These are phyloP conservation scores for Calonectria honghensis DNA, from an alignment of 2,329 filamentous ascomycete genomes.

Conservation along the genomic window DNA sequence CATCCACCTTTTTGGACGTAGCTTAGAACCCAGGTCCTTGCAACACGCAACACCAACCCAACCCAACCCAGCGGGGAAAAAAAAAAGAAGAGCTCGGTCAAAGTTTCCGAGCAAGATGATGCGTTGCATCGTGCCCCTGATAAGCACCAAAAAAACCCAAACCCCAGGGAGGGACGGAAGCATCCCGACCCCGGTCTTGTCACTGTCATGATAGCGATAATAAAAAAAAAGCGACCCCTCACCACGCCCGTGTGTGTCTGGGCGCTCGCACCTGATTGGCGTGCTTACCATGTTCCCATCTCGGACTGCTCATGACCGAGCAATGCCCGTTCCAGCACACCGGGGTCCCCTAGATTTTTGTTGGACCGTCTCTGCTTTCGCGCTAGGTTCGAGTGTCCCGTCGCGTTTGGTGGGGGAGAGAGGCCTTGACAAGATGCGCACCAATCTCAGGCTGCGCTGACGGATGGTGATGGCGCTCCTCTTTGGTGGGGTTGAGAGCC, in stretches of 20 bases:
- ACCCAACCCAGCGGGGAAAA: not conserved
- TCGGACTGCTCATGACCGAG: constrained; percentile 16
- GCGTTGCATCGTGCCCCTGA: constrained; percentile 15
- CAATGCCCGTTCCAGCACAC: not conserved
- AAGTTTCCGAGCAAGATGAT: not conserved
- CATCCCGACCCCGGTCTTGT: not conserved
- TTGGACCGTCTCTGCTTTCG: not conserved
- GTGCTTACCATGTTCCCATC: constrained; percentile 14
- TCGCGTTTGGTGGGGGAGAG: constrained; percentile 26
- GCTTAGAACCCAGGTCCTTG: constrained; percentile 4
- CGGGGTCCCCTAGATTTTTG: not conserved
- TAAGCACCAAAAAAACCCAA: constrained; percentile 10
- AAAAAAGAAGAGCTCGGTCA: not conserved
- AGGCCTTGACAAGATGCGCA: constrained; percentile 30
- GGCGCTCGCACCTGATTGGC: constrained; percentile 4
- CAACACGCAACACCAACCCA: not conserved
- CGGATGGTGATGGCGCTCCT: constrained; percentile 28
- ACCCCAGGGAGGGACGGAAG: too few species aligned
- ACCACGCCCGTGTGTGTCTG: not conserved
- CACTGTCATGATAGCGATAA: constrained; percentile 1
- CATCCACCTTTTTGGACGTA: not conserved
- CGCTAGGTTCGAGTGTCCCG: not conserved
- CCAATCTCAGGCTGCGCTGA: constrained; percentile 40
- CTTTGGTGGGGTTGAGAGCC: constrained; percentile 23
- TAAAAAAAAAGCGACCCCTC: not conserved